phyloP scores from a whole-genome alignment of 2,329 filamentous ascomycete species.

The Pseudocercospora eumusae region DNA sequence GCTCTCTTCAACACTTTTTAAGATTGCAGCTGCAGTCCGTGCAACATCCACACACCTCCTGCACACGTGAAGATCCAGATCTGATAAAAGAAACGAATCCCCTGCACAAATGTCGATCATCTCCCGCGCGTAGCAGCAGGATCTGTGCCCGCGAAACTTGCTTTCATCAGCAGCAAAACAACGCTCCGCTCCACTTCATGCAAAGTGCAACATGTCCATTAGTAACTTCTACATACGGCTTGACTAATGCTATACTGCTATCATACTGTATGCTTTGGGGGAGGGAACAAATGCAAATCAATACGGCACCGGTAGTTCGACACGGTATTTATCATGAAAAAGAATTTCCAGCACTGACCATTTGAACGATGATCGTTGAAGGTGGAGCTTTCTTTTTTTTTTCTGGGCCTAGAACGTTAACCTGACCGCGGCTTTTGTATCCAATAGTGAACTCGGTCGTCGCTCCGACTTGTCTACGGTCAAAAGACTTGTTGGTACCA shows the following conservation, averaged over 20 bases:
- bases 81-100: not conserved
- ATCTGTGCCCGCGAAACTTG: not conserved
- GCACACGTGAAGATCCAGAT: not conserved
- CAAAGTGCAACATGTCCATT: not conserved
- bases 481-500: not conserved
- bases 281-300: not conserved
- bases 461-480: not conserved
- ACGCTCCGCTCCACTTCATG: not conserved
- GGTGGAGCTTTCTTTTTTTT: not conserved
- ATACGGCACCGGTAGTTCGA: too few relatives aligned
- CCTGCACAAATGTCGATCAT: not conserved
- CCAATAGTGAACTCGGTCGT: not conserved
- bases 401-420: not conserved
- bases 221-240: not conserved
- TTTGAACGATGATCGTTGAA: not conserved
- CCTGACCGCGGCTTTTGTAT: not conserved
- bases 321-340: not conserved
- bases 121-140: not conserved
- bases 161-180: not conserved
- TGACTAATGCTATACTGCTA: too few relatives aligned
- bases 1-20: not conserved
- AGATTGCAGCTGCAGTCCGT: not conserved
- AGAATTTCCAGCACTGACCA: not conserved
- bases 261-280: too few relatives aligned
- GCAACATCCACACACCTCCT: not conserved